Percentiles rank a stretch among this genome's conserved stretches.
These are phyloP conservation scores for Linnemannia zychae DNA, from an alignment of 192 early-diverging fungal genomes.

Conservation along the genomic window DNA sequence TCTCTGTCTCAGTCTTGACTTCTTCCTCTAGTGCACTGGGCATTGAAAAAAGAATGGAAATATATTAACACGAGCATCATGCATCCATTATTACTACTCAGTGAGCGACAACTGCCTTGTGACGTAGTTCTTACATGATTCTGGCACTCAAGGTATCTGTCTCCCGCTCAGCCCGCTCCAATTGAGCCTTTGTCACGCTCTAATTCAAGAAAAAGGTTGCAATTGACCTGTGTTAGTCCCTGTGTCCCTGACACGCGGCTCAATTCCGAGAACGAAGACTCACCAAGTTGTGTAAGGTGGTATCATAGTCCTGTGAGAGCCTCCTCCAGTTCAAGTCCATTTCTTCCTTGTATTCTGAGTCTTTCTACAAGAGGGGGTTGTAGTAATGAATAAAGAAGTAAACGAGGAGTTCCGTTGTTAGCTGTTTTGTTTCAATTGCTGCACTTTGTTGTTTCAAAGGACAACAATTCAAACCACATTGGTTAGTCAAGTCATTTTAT, in stretches of 20 bases:
- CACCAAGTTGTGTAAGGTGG: constrained; percentile 38
- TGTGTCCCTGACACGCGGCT: background rate
- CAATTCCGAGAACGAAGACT: background rate
- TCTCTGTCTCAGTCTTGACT: constrained; percentile 41
- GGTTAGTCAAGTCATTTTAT: background rate
- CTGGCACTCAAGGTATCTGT: constrained; percentile 30
- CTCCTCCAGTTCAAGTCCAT: constrained; percentile 55
- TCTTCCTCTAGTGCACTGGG: constrained; percentile 43
- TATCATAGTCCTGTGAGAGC: constrained; percentile 42
- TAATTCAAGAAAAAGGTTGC: background rate
- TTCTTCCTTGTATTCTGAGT: constrained; percentile 47
- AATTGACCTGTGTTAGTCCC: background rate
- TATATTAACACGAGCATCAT: background rate
- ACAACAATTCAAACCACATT: background rate
- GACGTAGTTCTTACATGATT: constrained; percentile 12
- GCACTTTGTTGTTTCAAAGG: background rate
- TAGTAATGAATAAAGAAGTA: background rate
- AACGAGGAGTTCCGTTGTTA: background rate
- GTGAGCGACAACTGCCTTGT: background rate
- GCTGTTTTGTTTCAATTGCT: background rate
- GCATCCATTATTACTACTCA: background rate
- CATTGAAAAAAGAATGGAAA: background rate
- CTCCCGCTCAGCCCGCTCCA: constrained; percentile 38
- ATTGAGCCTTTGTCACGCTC: constrained; percentile 28
- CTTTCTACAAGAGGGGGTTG: constrained; percentile 31